Percentiles rank a stretch among this genome's conserved stretches.
Evolutionary conservation across 2,329 filamentous ascomycete species (phyloP).

Genomic region (Myrmaecium sp.): DNA sequence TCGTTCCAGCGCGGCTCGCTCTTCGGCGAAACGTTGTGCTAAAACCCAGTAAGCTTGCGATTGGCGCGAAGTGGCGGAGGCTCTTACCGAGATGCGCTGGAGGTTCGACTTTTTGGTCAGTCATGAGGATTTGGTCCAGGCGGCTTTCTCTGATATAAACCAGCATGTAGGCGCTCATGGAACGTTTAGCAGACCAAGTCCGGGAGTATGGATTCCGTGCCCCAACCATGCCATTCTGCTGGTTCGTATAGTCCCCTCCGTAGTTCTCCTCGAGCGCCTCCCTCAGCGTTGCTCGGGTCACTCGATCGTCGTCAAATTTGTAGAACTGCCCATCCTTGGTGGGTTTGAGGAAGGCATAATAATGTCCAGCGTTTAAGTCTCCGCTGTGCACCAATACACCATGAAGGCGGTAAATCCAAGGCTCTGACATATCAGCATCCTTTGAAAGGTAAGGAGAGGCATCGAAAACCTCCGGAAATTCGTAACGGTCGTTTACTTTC

Average conservation of each 20-base stretch:
- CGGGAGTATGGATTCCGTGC: slow-evolving; percentile 48
- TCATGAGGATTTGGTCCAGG: slow-evolving; percentile 65
- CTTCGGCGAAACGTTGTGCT: slow-evolving; percentile 65
- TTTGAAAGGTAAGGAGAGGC: slow-evolving; percentile 75
- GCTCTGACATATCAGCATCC: slow-evolving; percentile 70
- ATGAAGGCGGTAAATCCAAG: slow-evolving; percentile 84
- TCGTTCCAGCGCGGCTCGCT: slow-evolving; percentile 58
- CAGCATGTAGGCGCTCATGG: slow-evolving; percentile 93
- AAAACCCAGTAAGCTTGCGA: slow-evolving; percentile 9
- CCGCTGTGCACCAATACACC: slow-evolving; percentile 93
- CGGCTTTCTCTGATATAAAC: slow-evolving; percentile 86
- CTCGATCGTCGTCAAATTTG: slow-evolving; percentile 92
- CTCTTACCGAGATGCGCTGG: slow-evolving; percentile 61
- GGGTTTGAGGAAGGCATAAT: slow-evolving; percentile 89
- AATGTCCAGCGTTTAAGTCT: slow-evolving; percentile 92
- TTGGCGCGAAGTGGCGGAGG: neutral
- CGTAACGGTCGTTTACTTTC: slow-evolving; percentile 91
- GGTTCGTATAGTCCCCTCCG: slow-evolving; percentile 61
- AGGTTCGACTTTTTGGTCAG: slow-evolving; percentile 60
- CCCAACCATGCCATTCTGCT: slow-evolving; percentile 37
- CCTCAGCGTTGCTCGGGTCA: slow-evolving; percentile 80
- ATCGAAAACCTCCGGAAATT: slow-evolving; percentile 72
- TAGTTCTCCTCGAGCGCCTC: slow-evolving; percentile 96
- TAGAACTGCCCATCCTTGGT: slow-evolving; percentile 89
- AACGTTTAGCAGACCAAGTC: slow-evolving; percentile 46